These are phyloP conservation scores for Kockovaella imperatae DNA, from an alignment of 768 basidiomycete genomes.

Conservation along the genomic window DNA sequence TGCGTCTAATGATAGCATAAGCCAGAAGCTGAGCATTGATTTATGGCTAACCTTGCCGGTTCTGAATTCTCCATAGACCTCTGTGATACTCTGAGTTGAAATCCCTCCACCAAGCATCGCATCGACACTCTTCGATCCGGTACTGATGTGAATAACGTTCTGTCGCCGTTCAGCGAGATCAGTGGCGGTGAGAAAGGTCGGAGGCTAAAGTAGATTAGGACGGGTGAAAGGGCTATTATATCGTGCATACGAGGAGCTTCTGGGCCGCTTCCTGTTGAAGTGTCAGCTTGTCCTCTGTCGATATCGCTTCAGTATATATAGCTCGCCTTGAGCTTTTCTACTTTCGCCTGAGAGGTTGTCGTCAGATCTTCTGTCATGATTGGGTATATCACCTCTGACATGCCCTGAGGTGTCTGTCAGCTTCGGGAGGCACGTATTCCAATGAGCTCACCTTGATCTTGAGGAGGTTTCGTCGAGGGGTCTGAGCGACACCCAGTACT, in stretches of 20 bases:
- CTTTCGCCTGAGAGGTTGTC: slow-evolving; percentile 55
- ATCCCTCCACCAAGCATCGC: slow-evolving; percentile 79
- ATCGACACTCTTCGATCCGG: slow-evolving; percentile 87
- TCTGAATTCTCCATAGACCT: slow-evolving; percentile 94
- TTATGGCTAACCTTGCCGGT: slow-evolving; percentile 55
- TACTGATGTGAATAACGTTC: slow-evolving; percentile 73
- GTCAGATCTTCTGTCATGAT: background rate
- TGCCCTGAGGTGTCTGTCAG: slow-evolving; percentile 53
- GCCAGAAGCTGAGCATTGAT: background rate
- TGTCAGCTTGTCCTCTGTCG: background rate
- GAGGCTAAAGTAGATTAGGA: slow-evolving; percentile 56
- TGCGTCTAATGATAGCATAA: slow-evolving; percentile 59
- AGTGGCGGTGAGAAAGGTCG: slow-evolving; percentile 82
- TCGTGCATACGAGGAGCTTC: slow-evolving; percentile 63
- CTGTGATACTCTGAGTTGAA: slow-evolving; percentile 87
- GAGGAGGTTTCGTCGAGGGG: slow-evolving; percentile 74
- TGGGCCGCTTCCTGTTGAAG: slow-evolving; percentile 69
- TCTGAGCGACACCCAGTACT: slow-evolving; percentile 62
- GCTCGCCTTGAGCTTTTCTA: slow-evolving; percentile 85
- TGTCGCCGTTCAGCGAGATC: slow-evolving; percentile 64
- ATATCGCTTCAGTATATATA: background rate
- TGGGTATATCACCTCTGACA: slow-evolving; percentile 60
- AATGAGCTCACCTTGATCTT: slow-evolving; percentile 83
- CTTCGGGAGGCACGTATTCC: background rate
- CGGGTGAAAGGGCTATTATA: background rate